A percentile compares a stretch with the other conserved stretches of the same genome.
phyloP scores from a whole-genome alignment of 2,329 filamentous ascomycete species.

The Alternaria sp. region DNA sequence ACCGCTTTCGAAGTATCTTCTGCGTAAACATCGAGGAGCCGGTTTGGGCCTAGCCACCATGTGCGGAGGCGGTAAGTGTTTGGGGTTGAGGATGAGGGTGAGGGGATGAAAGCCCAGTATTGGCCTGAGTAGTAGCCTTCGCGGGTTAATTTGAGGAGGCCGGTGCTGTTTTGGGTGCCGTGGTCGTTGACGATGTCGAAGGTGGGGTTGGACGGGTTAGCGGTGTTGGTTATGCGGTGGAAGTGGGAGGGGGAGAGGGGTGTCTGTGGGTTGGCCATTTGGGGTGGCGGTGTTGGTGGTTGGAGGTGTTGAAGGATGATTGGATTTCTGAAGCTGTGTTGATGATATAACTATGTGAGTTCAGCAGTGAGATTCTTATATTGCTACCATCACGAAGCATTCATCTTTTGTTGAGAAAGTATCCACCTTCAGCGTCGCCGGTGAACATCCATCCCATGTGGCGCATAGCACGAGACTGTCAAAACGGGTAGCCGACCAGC shows the following conservation, averaged over 20 bases:
- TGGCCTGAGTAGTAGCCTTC: constrained; percentile 32
- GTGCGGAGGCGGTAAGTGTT: constrained; percentile 25
- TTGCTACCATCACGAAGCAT: not conserved
- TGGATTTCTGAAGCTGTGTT: not conserved
- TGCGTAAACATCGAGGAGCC: constrained; percentile 22
- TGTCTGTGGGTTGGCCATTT: not conserved
- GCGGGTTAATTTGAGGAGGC: constrained; percentile 4
- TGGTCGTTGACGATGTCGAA: not conserved
- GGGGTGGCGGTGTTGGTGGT: no score
- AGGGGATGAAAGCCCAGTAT: constrained; percentile 28
- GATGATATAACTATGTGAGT: not conserved
- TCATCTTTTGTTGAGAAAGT: not conserved
- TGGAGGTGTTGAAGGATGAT: not conserved
- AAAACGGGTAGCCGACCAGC: not conserved
- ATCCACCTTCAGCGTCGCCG: not conserved
- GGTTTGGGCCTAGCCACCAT: constrained; percentile 26
- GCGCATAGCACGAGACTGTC: not conserved
- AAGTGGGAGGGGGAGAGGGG: not conserved
- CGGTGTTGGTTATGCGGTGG: not conserved
- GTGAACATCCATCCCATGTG: not conserved
- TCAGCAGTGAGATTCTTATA: not conserved
- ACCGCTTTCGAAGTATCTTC: constrained; percentile 21
- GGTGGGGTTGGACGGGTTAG: not conserved
- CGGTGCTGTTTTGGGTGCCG: not conserved
- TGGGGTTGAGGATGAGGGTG: constrained; percentile 17